phyloP scores from a whole-genome alignment of 371 early-diverging fungal species.

The Catenaria anguillulae region DNA sequence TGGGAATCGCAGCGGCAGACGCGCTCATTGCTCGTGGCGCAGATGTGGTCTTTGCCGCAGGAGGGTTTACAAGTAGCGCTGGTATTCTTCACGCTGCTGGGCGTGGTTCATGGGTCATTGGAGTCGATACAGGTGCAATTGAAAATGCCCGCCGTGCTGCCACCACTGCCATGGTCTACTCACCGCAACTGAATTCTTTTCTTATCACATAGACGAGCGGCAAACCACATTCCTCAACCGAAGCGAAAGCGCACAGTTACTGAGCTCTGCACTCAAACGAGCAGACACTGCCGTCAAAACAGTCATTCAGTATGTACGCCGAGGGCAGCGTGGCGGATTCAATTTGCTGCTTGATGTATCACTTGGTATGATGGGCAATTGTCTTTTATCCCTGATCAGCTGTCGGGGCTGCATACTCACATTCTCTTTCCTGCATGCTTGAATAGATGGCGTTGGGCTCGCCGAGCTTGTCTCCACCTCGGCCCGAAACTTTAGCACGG shows the following conservation, averaged over 20 bases:
- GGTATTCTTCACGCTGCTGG: conserved; percentile 7
- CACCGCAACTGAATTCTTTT: conserved; percentile 5
- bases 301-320: no score
- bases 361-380: not conserved
- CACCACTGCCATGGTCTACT: not conserved
- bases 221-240: not conserved
- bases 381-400: not conserved
- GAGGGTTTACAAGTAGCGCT: conserved; percentile 3
- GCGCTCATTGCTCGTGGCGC: conserved; percentile 5
- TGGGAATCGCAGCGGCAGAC: not conserved
- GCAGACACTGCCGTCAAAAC: no score
- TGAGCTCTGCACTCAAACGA: not conserved
- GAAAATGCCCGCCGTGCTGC: not conserved
- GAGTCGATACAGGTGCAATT: conserved; percentile 10
- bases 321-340: not conserved
- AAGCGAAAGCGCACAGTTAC: not conserved
- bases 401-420: not conserved
- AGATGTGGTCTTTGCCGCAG: conserved; percentile 12
- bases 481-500: not conserved
- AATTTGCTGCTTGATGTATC: not conserved
- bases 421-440: not conserved
- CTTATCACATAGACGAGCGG: no score
- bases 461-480: not conserved
- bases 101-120: conserved; percentile 9
- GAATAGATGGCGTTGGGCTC: not conserved